Base-by-base conservation (phyloP, 148 eudicot genomes). In the Bassia scoparia region DNA sequence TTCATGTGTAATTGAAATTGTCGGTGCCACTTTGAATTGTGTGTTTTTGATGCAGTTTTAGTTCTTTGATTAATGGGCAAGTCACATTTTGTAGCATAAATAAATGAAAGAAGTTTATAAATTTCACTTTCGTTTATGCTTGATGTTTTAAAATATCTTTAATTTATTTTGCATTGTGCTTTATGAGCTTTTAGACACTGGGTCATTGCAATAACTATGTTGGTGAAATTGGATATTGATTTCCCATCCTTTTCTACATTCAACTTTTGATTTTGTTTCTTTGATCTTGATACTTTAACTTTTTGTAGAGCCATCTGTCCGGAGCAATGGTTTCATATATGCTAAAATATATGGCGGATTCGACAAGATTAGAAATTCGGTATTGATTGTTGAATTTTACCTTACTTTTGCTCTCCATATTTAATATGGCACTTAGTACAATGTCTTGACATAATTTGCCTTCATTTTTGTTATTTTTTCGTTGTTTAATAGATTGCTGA, bases 331-430 rank as follows among this genome's bases (percentile, higher is more conserved):
- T 69, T 94, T 86, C 80, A 86, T 94, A 67, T 91, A 89, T 87
- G 96, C 96, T 74, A 94, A 94, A 84, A 75, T 94, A 78, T 87
- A 78, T 87, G 98, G 98, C 53, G 97, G 91, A 74, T 94, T 94
- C 81, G 98, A 89, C 82, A 88, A 86, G 81, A 89, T 95, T 41
- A 87, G 89, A 67, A 87, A 65, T 78, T 86, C 94, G 85, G 98
- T 95, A 91, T 37, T 16, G 65, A 72, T 74, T 80, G 43, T 17
- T 63, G 29, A 83, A 65, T 53, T 80, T 43, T 73, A 24, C 33
- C 37, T 23, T 70, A 7, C 33, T 16, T 1, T 46, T 34, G 34
- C 15, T 59, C 23, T 17, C 21, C 38, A 33, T 23, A 62, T 29
- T 61, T 63, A 55, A 66, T 71, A 33, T 61, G 24, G 37, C 53